Conservation (phyloP, 805 yeast genomes). For the Candida namnaoensis region DNA sequence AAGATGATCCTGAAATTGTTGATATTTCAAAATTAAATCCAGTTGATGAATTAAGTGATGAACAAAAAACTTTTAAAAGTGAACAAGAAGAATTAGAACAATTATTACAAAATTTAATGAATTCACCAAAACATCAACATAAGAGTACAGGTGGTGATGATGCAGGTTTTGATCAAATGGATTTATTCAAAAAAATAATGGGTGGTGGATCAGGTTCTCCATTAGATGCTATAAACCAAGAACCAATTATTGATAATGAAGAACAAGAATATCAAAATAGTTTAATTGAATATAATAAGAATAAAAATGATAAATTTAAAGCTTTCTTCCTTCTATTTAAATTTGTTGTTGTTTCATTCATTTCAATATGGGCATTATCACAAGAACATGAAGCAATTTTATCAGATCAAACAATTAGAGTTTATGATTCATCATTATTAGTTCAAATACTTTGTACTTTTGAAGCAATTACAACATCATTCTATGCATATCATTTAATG, state of each 20-base stretch:
- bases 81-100: constrained; percentile 13
- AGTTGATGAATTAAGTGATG: not conserved
- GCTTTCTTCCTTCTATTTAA: constrained; percentile 12
- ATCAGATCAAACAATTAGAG: constrained; percentile 4
- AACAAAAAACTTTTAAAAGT: not conserved
- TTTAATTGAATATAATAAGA: constrained; percentile 7
- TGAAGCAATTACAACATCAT: constrained; percentile 11
- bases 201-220: constrained; percentile 1
- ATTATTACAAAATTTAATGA: constrained; percentile 10
- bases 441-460: constrained; percentile 9
- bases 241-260: not conserved
- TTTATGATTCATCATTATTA: constrained; percentile 4
- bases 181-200: not conserved
- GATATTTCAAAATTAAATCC: constrained; percentile 6
- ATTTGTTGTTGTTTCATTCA: constrained; percentile 1
- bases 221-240: not conserved
- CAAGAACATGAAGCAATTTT: not conserved
- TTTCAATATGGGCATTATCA: not conserved
- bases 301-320: constrained; percentile 12
- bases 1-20: constrained; percentile 7
- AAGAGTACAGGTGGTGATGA: not conserved
- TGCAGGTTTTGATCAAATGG: not conserved
- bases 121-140: constrained; percentile 5
- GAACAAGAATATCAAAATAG: constrained; percentile 4
- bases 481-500: constrained; percentile 7